Evolutionary conservation across 306 rosid species (phyloP).

Genomic region (Acacia acuminata): DNA sequence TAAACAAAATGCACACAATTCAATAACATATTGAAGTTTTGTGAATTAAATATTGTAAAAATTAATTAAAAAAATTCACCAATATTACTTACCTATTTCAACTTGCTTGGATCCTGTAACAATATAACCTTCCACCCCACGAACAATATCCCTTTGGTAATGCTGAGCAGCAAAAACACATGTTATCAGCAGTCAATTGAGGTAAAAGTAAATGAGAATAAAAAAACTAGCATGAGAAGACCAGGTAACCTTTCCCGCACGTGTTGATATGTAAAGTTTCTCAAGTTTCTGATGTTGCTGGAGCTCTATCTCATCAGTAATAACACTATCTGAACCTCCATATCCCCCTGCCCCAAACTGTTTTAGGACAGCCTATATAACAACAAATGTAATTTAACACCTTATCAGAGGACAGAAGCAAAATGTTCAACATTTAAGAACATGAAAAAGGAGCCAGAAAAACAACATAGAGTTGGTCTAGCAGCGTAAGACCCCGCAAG

Average conservation of each 20-base stretch:
- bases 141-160: slow-evolving; percentile 97
- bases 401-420: slow-evolving; percentile 7
- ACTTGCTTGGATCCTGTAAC: slow-evolving; percentile 97
- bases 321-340: slow-evolving; percentile 88
- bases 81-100: slow-evolving; percentile 71
- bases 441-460: neutral
- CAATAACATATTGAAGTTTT: slow-evolving; percentile 18
- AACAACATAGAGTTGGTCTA: too few species aligned
- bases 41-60: slow-evolving; percentile 14
- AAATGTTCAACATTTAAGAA: slow-evolving; percentile 11
- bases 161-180: slow-evolving; percentile 56
- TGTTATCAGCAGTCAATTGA: slow-evolving; percentile 21
- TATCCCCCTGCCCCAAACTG: slow-evolving; percentile 97
- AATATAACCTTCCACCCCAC: slow-evolving; percentile 94
- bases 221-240: slow-evolving; percentile 31
- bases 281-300: slow-evolving; percentile 93
- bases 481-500: too few species aligned
- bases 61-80: slow-evolving; percentile 1
- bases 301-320: slow-evolving; percentile 84
- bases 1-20: slow-evolving; percentile 35
- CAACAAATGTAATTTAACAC: slow-evolving; percentile 26
- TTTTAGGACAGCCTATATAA: slow-evolving; percentile 85
- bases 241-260: slow-evolving; percentile 85
- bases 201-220: slow-evolving; percentile 27
- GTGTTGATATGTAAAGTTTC: slow-evolving; percentile 94